phyloP scores from a whole-genome alignment of 2,329 filamentous ascomycete genomes.

The Rhinocladiella mackenziei region DNA sequence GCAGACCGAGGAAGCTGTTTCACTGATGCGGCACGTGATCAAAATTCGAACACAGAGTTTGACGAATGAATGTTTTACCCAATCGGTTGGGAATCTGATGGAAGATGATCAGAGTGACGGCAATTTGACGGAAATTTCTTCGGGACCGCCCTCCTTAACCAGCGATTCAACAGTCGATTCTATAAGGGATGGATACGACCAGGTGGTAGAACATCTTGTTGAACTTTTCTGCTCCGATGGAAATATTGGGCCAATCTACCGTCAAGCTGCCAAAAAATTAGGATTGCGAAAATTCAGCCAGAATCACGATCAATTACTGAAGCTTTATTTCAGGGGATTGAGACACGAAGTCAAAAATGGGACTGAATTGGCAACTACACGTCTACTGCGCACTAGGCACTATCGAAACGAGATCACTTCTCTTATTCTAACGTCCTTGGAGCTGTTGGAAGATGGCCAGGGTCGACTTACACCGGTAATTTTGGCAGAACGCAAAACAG shows the following conservation, averaged over 20 bases:
- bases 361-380: slow-evolving; percentile 3
- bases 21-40: slow-evolving; percentile 3
- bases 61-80: not conserved
- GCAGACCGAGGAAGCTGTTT: slow-evolving; percentile 3
- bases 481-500: slow-evolving; percentile 1
- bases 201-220: not conserved
- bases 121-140: slow-evolving; percentile 1
- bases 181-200: not conserved
- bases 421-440: slow-evolving; percentile 2
- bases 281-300: not conserved
- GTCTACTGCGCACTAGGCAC: slow-evolving; percentile 1
- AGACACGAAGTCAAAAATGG: not conserved
- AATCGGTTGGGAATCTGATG: not conserved
- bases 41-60: not conserved
- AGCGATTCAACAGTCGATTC: not conserved
- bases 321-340: not conserved
- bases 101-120: slow-evolving; percentile 2
- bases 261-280: not conserved
- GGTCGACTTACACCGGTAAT: not conserved
- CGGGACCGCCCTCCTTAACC: slow-evolving; percentile 1
- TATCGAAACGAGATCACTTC: slow-evolving; percentile 3
- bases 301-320: not conserved
- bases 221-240: not conserved
- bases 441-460: not conserved
- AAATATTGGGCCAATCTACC: not conserved